Conservation (phyloP, 2,329 filamentous ascomycete genomes). For the Volutella citrinella region DNA sequence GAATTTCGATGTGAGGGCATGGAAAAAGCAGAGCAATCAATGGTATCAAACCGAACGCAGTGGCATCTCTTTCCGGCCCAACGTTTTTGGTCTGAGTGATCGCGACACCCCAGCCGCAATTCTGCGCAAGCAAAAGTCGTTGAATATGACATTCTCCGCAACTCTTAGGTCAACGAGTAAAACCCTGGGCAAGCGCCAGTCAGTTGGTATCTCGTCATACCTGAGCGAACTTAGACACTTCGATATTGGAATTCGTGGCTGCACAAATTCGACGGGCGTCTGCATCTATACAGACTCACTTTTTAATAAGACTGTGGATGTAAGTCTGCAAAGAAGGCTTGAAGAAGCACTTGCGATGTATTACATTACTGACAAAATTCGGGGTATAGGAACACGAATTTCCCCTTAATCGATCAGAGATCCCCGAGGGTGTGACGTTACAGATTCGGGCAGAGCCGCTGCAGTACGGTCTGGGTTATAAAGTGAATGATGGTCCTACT, state of each 20-base stretch:
- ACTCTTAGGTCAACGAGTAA: conserved; percentile 13
- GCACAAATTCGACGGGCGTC: conserved; percentile 17
- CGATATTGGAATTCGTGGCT: conserved; percentile 25
- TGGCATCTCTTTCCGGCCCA: too few species aligned
- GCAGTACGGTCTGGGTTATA: background rate
- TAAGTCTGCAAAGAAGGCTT: too few species aligned
- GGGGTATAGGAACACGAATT: background rate
- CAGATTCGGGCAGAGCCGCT: background rate
- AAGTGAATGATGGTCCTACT: background rate
- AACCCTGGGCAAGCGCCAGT: conserved; percentile 16
- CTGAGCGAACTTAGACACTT: conserved; percentile 26
- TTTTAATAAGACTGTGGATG: too few species aligned
- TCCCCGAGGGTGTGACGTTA: background rate
- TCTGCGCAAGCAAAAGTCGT: conserved; percentile 26
- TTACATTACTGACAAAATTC: too few species aligned
- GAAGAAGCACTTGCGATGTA: too few species aligned
- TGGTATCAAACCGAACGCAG: too few species aligned
- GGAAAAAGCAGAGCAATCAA: too few species aligned
- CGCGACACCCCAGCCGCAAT: conserved; percentile 27
- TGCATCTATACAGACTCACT: conserved; percentile 17
- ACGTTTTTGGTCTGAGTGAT: conserved; percentile 26
- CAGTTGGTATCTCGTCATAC: conserved; percentile 26
- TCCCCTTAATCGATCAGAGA: background rate
- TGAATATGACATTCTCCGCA: conserved; percentile 29
- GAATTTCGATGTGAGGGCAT: too few species aligned